Evolutionary conservation across 2,329 filamentous ascomycete genomes (phyloP).

Genomic region (Microascus cirrosus): DNA sequence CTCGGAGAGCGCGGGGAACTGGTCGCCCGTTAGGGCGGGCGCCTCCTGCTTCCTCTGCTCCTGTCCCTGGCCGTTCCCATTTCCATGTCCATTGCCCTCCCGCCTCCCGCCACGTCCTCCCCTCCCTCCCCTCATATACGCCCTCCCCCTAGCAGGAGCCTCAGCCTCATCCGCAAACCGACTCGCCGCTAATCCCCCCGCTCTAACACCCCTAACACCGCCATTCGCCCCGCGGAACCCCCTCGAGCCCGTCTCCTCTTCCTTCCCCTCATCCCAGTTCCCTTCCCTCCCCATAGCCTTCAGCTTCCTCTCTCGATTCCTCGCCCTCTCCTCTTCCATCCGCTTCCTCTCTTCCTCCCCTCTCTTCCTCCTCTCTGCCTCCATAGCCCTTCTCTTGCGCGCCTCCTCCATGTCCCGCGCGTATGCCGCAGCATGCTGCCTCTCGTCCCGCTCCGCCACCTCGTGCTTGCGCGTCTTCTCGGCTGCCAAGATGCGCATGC

Average conservation of each 20-base stretch:
- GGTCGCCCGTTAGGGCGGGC: constrained; percentile 15
- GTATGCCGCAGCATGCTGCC: constrained; percentile 40
- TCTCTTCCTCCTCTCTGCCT: constrained; percentile 37
- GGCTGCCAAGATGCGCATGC: constrained; percentile 46
- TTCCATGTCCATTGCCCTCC: constrained; percentile 18
- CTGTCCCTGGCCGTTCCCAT: constrained; percentile 17
- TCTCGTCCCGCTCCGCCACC: constrained; percentile 44
- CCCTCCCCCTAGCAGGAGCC: constrained; percentile 13
- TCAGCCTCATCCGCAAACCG: constrained; percentile 28
- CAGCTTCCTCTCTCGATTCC: constrained; percentile 49
- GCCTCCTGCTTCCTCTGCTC: constrained; percentile 15
- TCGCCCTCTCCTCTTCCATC: constrained; percentile 48
- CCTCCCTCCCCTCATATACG: constrained; percentile 17
- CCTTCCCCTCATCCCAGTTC: constrained; percentile 50
- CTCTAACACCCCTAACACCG: constrained; percentile 24
- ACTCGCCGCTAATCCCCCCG: constrained; percentile 26
- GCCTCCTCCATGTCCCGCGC: constrained; percentile 46
- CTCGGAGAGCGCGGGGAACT: constrained; percentile 5
- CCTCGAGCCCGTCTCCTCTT: constrained; percentile 27
- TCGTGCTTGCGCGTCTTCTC: constrained; percentile 50
- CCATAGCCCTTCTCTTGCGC: constrained; percentile 36
- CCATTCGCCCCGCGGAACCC: constrained; percentile 31
- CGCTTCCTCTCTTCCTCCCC: constrained; percentile 39
- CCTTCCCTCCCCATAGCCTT: constrained; percentile 43
- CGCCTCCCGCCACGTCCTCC: constrained; percentile 17